Percentiles rank a stretch among this genome's conserved stretches.
phyloP scores from a whole-genome alignment of 2,329 filamentous ascomycete species.

The Elsinoe fawcettii region DNA sequence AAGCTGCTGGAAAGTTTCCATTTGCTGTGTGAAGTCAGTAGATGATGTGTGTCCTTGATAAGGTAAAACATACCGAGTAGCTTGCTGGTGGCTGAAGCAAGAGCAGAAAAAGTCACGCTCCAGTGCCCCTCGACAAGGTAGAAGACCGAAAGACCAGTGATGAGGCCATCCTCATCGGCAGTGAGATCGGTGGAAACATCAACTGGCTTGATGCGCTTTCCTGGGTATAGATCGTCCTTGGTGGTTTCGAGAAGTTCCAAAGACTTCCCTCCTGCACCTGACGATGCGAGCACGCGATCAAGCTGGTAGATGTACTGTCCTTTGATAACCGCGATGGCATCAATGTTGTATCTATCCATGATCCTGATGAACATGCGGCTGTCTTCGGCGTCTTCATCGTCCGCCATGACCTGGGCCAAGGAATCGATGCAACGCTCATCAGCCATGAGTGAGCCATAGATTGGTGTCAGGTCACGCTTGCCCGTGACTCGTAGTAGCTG shows the following conservation, averaged over 20 bases:
- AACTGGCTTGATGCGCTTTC: conserved; percentile 52
- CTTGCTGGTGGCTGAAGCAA: conserved; percentile 68
- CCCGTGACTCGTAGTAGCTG: conserved; percentile 65
- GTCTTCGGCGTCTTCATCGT: conserved; percentile 58
- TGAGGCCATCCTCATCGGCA: conserved; percentile 58
- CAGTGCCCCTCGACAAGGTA: conserved; percentile 65
- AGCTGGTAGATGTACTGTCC: conserved; percentile 47
- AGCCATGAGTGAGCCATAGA: conserved; percentile 77
- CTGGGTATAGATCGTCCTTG: conserved; percentile 40
- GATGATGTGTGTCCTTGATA: background rate
- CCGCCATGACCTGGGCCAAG: conserved; percentile 68
- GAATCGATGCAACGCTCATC: conserved; percentile 58
- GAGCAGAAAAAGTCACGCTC: conserved; percentile 59
- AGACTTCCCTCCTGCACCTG: conserved; percentile 14
- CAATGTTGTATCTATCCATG: conserved; percentile 66
- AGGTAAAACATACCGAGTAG: conserved; percentile 64
- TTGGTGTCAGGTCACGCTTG: conserved; percentile 70
- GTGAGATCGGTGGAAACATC: conserved; percentile 52
- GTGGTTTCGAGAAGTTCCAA: conserved; percentile 47
- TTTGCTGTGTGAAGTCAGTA: conserved; percentile 28
- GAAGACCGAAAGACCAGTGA: conserved; percentile 80
- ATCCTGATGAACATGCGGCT: conserved; percentile 63
- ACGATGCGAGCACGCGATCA: conserved; percentile 19
- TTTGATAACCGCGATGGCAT: conserved; percentile 65
- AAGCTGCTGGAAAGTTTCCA: conserved; percentile 48